These are phyloP conservation scores for Mallotus repandus DNA, from an alignment of 441 rosid species.

Conservation along the genomic window DNA sequence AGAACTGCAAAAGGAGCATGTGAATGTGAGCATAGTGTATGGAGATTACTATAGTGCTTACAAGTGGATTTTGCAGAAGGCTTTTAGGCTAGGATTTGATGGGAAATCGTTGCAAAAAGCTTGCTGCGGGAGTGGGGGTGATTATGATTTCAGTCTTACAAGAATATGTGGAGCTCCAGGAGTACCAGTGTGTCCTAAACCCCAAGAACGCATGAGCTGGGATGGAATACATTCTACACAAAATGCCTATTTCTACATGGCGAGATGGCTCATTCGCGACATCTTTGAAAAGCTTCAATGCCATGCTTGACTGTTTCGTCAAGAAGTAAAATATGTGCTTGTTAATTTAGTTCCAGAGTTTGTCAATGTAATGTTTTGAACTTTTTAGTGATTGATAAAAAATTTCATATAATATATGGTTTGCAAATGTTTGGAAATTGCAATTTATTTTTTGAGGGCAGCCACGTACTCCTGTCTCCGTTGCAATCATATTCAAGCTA, in stretches of 20 bases:
- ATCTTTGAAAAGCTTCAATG: background rate
- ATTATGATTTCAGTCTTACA: no score
- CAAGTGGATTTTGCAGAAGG: background rate
- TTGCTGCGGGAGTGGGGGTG: slow-evolving; percentile 3
- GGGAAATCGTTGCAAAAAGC: background rate
- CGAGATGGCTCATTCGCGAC: background rate
- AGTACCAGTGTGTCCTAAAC: background rate
- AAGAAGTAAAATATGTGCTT: no score
- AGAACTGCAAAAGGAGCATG: background rate
- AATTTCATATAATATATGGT: no score
- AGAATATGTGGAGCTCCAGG: background rate
- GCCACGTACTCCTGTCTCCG: no score
- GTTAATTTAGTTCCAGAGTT: no score
- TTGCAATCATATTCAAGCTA: no score
- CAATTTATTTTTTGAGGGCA: no score
- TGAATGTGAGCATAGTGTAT: slow-evolving; percentile 7
- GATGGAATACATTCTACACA: slow-evolving; percentile 5
- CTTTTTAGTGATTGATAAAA: no score
- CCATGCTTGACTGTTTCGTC: background rate
- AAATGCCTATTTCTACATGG: background rate
- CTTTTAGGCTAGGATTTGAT: background rate
- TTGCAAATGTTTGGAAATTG: no score
- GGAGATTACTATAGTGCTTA: slow-evolving; percentile 10
- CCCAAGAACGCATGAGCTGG: background rate
- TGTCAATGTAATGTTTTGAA: no score